These are phyloP conservation scores for Pseudozyma tsukubaensis DNA, from an alignment of 1,284 basidiomycete genomes.

Conservation along the genomic window DNA sequence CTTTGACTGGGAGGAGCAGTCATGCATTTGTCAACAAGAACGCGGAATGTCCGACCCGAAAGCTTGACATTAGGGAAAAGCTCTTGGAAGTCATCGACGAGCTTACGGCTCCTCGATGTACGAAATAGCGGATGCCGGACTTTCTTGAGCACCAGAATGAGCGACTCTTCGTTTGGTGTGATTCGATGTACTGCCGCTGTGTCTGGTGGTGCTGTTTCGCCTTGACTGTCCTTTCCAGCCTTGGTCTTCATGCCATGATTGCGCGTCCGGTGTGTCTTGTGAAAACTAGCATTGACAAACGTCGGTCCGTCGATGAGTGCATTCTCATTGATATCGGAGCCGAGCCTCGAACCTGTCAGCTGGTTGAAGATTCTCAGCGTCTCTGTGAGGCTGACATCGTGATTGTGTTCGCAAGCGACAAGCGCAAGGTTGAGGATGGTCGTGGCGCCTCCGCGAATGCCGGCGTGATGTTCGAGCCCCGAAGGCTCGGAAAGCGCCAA, in stretches of 20 bases:
- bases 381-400: conserved; percentile 11
- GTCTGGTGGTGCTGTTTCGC: neutral
- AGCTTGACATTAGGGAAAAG: conserved; percentile 17
- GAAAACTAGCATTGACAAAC: no score
- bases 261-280: neutral
- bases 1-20: conserved; percentile 1
- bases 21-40: conserved; percentile 25
- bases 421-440: conserved; percentile 27
- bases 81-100: conserved; percentile 23
- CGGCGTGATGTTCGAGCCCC: neutral
- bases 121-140: conserved; percentile 30
- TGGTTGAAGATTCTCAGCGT: conserved; percentile 30
- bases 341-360: conserved; percentile 21
- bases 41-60: conserved; percentile 21
- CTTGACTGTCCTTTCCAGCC: neutral
- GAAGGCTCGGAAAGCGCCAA: conserved; percentile 24
- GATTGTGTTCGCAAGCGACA: conserved; percentile 16
- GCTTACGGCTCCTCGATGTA: conserved; percentile 23
- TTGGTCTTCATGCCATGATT: neutral
- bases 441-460: neutral
- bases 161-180: conserved; percentile 34
- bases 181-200: neutral
- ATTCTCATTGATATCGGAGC: conserved; percentile 1
- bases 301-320: conserved; percentile 3
- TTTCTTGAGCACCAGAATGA: conserved; percentile 31